Evolutionary conservation across 2,329 filamentous ascomycete genomes (phyloP), one percentile per base, ranked within the genome.

Genomic region (Lasiodiplodia hormozganensis): DNA sequence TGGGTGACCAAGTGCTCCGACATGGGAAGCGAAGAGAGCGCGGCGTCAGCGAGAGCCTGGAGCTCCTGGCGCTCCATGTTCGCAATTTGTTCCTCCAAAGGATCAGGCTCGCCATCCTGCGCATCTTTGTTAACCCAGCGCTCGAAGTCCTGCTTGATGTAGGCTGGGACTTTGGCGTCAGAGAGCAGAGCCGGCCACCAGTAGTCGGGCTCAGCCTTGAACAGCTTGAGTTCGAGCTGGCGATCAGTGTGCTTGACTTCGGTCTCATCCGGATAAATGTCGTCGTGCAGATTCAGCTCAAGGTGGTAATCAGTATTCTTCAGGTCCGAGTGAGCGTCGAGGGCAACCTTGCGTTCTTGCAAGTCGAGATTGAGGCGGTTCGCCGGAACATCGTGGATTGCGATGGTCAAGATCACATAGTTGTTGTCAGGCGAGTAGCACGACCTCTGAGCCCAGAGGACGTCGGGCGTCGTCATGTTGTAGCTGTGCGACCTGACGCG

Each of bases 181-280:
- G 60, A 51, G 47, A 64, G 60, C 12, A 64, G 14, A 6, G 18
- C 8, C n/a, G 60, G 60, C 60, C 60, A 64, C 60, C 60, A 64
- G 60, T n/a, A 64, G 8, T 64, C 31, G n/a, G 60, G 43, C 47
- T 64, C 60, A 11, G 43, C 60, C 31, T 64, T 64, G 60, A 23
- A 64, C 3, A 64, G 47, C 28, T 18, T 38, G 10, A 64, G 47
- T 28, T 64, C 60, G 11, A 64, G 47, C 18, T 64, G 60, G 47
- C 60, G 60, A 47, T 64, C 60, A 2, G 60, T 64, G 60, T 36
- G 60, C 28, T 40, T 64, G 11, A 36, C 18, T 3, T 34, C 21
- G 3, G 60, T 52, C 21, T 64, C 60, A 12, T 23, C 11, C 8
- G 18, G 47, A 43, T 64, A 64, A 6, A 52, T 38, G 47, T 64